Evolutionary conservation across 257 asterid species (phyloP), one percentile per base, ranked within the genome.

Genomic region (Leptodermis oblonga): DNA sequence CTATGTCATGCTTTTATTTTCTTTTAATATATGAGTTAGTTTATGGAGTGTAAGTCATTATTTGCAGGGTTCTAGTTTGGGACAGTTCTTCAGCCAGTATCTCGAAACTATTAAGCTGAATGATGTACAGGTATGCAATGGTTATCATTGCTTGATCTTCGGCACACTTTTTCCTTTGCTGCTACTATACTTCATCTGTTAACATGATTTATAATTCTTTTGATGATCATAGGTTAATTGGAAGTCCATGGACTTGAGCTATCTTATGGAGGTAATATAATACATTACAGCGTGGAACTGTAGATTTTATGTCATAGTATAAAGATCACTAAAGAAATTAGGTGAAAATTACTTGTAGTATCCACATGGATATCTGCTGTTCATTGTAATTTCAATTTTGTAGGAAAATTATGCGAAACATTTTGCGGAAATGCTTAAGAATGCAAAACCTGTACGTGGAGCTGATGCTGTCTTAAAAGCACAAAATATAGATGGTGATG

Each of bases 61-160:
- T 34, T 54, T 77, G 58, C 77, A 94, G 96, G 99, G 97, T 79
- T 94, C 97, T 65, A 91, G 99, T 76, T 72, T 94, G 96, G 97
- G 99, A 76, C 99, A 91, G 81, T 94, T 91, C 79, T 94, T 89
- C 83, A 80, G 79, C 72, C 92, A 89, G 53, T 94, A 91, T 87
- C 99, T 94, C 28, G 92, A 89, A 81, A 97, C 97, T 72, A 94
- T 94, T 79, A 94, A 86, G 73, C 92, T 91, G 86, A 94, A 94
- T 58, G 92, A 89, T 67, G 87, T 86, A 78, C 88, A 86, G 96
- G 99, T 86, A 81, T 68, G 82, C 56, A 15, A 37, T 14, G 22
- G 18, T 60, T 51, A 26, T 63, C 75, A 72, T 51, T 28, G 20
- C 71, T 48, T 60, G 60, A 56, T 64, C 74, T 54, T 70, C 42